phyloP scores from a whole-genome alignment of 169 alveolate species.

The Plasmodium vivax region DNA sequence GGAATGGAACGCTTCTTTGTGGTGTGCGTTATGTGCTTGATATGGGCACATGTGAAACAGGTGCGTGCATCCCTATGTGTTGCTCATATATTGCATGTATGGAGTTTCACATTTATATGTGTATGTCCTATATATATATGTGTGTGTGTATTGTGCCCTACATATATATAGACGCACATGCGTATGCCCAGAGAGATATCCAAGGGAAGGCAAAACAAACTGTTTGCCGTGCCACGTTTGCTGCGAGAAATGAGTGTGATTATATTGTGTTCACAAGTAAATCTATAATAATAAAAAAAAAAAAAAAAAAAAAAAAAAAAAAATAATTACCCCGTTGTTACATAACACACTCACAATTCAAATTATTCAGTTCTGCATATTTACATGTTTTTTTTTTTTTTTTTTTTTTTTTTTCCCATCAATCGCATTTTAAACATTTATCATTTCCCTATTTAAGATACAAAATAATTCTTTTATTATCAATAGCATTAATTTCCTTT shows the following conservation, averaged over 20 bases:
- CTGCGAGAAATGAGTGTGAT: neutral
- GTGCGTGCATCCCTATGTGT: neutral
- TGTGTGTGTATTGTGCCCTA: neutral
- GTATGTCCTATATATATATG: neutral
- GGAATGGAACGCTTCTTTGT: neutral
- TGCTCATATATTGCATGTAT: neutral
- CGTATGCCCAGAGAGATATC: neutral
- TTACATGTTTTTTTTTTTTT: neutral
- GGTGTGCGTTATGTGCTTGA: neutral
- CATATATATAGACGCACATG: constrained; percentile 11
- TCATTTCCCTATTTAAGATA: neutral
- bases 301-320: neutral
- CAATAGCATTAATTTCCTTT: neutral
- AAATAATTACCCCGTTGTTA: neutral
- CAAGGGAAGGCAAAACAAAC: neutral
- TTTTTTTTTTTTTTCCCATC: neutral
- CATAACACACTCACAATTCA: neutral
- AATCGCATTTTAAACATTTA: neutral
- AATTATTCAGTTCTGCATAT: neutral
- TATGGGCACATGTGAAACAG: neutral
- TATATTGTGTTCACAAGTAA: neutral
- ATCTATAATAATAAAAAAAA: neutral
- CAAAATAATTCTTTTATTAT: constrained; percentile 4
- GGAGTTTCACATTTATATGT: neutral
- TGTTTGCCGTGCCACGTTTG: neutral